Conservation (phyloP, 768 basidiomycete species). For the Nevesoporus exiguus region DNA sequence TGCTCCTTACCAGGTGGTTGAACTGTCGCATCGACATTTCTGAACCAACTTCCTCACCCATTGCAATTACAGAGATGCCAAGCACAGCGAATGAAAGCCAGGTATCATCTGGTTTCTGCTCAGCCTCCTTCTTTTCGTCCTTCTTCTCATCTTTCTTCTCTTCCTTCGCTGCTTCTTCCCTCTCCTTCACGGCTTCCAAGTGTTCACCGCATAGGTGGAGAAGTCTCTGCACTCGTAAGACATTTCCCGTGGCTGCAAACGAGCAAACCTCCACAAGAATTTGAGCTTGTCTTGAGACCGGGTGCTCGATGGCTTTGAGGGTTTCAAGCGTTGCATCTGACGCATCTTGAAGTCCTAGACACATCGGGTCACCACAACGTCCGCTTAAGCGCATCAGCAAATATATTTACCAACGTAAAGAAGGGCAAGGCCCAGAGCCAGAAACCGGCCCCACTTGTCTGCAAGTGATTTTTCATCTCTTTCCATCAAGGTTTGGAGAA, state of each 20-base stretch:
- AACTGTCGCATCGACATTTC: constrained; percentile 98
- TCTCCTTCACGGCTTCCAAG: constrained; percentile 48
- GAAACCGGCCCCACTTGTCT: constrained; percentile 79
- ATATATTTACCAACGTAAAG: constrained; percentile 68
- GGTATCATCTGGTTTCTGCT: constrained; percentile 59
- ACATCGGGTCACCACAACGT: constrained; percentile 7
- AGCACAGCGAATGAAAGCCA: constrained; percentile 92
- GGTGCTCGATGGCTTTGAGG: constrained; percentile 89
- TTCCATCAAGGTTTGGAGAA: constrained; percentile 85
- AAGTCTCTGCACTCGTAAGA: constrained; percentile 88
- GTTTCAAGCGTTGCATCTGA: constrained; percentile 94
- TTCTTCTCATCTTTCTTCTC: constrained; percentile 54
- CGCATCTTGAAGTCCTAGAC: constrained; percentile 78
- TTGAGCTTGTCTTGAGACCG: constrained; percentile 85
- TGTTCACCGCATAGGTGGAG: constrained; percentile 94
- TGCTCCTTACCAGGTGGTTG: constrained; percentile 78
- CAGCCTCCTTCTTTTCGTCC: constrained; percentile 59
- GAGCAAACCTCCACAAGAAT: constrained; percentile 92
- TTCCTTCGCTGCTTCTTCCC: constrained; percentile 33
- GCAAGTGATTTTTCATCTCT: constrained; percentile 68
- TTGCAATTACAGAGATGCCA: constrained; percentile 85
- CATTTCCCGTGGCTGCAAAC: constrained; percentile 93
- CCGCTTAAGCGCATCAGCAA: not conserved
- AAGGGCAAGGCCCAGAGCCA: constrained; percentile 85
- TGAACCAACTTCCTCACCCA: constrained; percentile 97